Evolutionary conservation across 805 yeast genomes (phyloP).

Genomic region (Candida boidinii): DNA sequence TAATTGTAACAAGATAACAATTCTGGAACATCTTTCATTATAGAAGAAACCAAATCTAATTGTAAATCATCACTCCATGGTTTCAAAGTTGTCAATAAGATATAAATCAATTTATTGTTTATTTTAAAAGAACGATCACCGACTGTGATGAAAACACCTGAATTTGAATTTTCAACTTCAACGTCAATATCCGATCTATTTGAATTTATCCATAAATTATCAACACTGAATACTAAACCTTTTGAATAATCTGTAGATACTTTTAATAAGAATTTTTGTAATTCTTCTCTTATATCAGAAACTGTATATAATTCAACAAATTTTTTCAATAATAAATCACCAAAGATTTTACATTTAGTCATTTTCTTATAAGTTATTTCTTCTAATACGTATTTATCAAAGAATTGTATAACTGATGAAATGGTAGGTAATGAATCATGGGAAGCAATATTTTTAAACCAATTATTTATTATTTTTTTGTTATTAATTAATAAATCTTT

Average conservation of each 20-base stretch:
- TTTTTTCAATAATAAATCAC: slow-evolving; percentile 63
- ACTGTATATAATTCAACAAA: slow-evolving; percentile 40
- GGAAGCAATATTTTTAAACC: slow-evolving; percentile 56
- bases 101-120: slow-evolving; percentile 60
- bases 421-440: slow-evolving; percentile 43
- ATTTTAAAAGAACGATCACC: slow-evolving; percentile 48
- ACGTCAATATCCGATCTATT: slow-evolving; percentile 10
- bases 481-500: slow-evolving; percentile 53
- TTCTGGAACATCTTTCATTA: slow-evolving; percentile 54
- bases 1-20: slow-evolving; percentile 63
- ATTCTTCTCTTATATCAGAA: slow-evolving; percentile 24
- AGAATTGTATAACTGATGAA: slow-evolving; percentile 31
- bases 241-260: slow-evolving; percentile 39
- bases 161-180: slow-evolving; percentile 1
- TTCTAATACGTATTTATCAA: slow-evolving; percentile 41
- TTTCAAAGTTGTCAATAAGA: slow-evolving; percentile 54
- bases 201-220: slow-evolving; percentile 39
- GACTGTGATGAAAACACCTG: slow-evolving; percentile 36
- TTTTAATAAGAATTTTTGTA: slow-evolving; percentile 38
- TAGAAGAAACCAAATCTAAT: slow-evolving; percentile 39
- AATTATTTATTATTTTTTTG: slow-evolving; percentile 49
- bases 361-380: slow-evolving; percentile 58
- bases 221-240: slow-evolving; percentile 40
- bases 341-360: slow-evolving; percentile 67
- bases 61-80: slow-evolving; percentile 77